Conservation (phyloP, 345 rosid species). For the Citrus hindsii region DNA sequence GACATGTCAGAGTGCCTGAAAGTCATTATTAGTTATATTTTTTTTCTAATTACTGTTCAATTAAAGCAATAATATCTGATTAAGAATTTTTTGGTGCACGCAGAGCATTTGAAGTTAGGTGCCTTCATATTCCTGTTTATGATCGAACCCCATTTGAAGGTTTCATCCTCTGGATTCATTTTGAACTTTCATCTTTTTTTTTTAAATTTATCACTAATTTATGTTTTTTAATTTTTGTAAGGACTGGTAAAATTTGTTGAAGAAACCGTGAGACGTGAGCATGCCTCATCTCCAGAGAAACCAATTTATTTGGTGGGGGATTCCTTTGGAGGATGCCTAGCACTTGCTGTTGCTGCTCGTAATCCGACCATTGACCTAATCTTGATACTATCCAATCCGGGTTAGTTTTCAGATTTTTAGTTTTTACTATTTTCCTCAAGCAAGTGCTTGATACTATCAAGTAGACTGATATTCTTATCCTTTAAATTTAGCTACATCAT, state of each 20-base stretch:
- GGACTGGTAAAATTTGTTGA: conserved; percentile 62
- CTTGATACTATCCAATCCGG: conserved; percentile 69
- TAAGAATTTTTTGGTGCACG: conserved; percentile 6
- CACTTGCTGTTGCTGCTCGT: conserved; percentile 79
- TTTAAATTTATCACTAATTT: background rate
- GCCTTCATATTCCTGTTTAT: conserved; percentile 77
- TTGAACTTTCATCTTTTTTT: background rate
- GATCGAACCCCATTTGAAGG: conserved; percentile 83
- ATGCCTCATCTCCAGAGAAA: conserved; percentile 48
- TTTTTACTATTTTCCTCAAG: conserved; percentile 10
- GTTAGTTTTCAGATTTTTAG: conserved; percentile 29
- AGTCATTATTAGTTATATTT: background rate
- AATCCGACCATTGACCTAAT: conserved; percentile 68
- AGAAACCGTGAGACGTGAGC: conserved; percentile 53
- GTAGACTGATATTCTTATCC: conserved; percentile 19
- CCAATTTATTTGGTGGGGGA: conserved; percentile 87
- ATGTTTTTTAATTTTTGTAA: conserved; percentile 17
- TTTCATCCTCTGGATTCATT: conserved; percentile 2
- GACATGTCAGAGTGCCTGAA: background rate
- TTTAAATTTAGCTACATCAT: conserved; percentile 67
- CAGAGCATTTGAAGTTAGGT: conserved; percentile 82
- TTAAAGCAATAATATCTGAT: background rate
- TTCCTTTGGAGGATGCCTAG: conserved; percentile 92
- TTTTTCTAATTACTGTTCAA: background rate
- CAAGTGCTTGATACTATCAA: conserved; percentile 1